A percentile compares a stretch with the other conserved stretches of the same genome.
Evolutionary conservation across 140 eudicot species (phyloP).

Genomic region (Bidens hawaiensis): DNA sequence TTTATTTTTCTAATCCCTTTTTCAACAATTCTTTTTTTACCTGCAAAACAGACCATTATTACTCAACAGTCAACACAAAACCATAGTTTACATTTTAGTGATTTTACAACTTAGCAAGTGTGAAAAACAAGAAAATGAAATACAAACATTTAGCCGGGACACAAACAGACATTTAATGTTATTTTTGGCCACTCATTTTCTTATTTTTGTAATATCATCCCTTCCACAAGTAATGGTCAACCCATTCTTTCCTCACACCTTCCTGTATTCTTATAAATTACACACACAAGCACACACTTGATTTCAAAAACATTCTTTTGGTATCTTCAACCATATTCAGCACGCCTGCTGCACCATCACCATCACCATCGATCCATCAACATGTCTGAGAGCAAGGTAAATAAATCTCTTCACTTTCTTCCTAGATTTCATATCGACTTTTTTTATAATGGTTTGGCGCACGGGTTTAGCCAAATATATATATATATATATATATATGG

Average conservation of each 20-base stretch:
- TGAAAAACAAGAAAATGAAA: no score
- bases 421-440: not conserved
- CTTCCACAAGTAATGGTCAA: constrained; percentile 5
- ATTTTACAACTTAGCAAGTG: no score
- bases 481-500: no score
- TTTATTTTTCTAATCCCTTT: no score
- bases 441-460: no score
- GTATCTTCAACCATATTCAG: not conserved
- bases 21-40: constrained; percentile 14
- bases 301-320: constrained; percentile 1
- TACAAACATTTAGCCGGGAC: no score
- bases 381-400: constrained; percentile 36
- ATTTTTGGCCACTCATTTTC: constrained; percentile 12
- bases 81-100: no score
- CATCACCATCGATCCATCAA: not conserved
- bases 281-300: not conserved
- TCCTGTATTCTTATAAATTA: constrained; percentile 14
- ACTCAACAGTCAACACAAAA: no score
- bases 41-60: no score
- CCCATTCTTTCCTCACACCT: constrained; percentile 8
- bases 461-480: no score
- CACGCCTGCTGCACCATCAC: not conserved
- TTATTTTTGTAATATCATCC: not conserved
- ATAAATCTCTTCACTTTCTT: not conserved
- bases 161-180: no score